These are phyloP conservation scores for Sclerotinia trifoliorum DNA, from an alignment of 2,329 filamentous ascomycete genomes.

Conservation along the genomic window DNA sequence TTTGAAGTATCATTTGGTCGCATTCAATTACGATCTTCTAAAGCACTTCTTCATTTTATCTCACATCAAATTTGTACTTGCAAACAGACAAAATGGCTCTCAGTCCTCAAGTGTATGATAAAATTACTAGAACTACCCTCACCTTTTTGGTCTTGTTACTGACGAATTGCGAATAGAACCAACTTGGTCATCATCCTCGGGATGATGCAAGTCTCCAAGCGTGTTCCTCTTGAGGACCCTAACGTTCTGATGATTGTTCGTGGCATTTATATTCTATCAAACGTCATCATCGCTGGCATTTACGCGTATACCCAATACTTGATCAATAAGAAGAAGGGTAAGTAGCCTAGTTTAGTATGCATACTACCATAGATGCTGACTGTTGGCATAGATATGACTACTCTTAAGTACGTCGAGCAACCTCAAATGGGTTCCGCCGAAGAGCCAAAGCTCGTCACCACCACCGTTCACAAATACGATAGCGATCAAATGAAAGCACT, in stretches of 20 bases:
- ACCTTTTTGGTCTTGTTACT: constrained; percentile 22
- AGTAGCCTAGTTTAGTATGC: constrained; percentile 35
- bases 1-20: constrained; percentile 18
- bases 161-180: constrained; percentile 55
- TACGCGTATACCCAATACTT: constrained; percentile 81
- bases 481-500: constrained; percentile 76
- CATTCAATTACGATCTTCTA: constrained; percentile 28
- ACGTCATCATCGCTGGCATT: constrained; percentile 79
- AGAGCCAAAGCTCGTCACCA: constrained; percentile 94
- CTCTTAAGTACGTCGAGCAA: constrained; percentile 97
- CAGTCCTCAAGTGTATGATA: constrained; percentile 67
- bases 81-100: constrained; percentile 56
- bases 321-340: constrained; percentile 98
- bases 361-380: neutral
- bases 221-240: constrained; percentile 90
- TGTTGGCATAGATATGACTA: constrained; percentile 77
- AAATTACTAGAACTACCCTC: constrained; percentile 25
- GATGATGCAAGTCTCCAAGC: constrained; percentile 98
- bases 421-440: constrained; percentile 89
- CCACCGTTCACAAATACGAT: constrained; percentile 95
- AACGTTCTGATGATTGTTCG: constrained; percentile 64
- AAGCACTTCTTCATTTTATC: neutral
- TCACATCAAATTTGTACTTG: neutral
- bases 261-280: constrained; percentile 59
- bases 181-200: constrained; percentile 93